Conservation (phyloP, 805 yeast species). For the Candida piceae region DNA sequence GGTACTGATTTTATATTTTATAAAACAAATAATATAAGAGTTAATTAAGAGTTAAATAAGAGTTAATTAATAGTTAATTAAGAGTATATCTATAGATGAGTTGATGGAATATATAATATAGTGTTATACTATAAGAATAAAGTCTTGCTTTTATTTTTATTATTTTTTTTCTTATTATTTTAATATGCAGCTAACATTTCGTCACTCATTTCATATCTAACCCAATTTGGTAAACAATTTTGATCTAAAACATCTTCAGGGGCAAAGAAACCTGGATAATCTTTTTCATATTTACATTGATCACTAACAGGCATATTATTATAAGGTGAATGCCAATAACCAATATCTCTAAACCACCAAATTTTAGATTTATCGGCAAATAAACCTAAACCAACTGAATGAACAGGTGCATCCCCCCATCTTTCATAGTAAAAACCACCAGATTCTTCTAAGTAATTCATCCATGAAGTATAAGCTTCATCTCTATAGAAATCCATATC, state of each 20-base stretch:
- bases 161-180: no score
- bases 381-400: conserved; percentile 42
- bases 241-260: conserved; percentile 40
- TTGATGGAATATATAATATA: no score
- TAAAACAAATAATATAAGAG: no score
- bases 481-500: conserved; percentile 67
- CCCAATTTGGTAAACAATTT: conserved; percentile 69
- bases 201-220: conserved; percentile 31
- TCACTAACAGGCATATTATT: conserved; percentile 37
- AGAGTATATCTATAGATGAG: no score
- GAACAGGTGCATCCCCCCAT: conserved; percentile 55
- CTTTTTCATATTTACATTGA: conserved; percentile 10
- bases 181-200: background rate
- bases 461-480: conserved; percentile 59
- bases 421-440: conserved; percentile 81
- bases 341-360: conserved; percentile 51
- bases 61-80: no score
- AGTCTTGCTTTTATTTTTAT: no score
- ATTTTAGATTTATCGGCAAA: conserved; percentile 40
- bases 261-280: conserved; percentile 20
- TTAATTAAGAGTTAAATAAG: no score
- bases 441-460: conserved; percentile 57
- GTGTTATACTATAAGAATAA: no score
- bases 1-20: no score
- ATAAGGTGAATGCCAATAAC: conserved; percentile 45